Percentiles rank a stretch among this genome's conserved stretches.
phyloP scores from a whole-genome alignment of 108 stramenopile genomes.

The Pseudonitzschia delicatissima region DNA sequence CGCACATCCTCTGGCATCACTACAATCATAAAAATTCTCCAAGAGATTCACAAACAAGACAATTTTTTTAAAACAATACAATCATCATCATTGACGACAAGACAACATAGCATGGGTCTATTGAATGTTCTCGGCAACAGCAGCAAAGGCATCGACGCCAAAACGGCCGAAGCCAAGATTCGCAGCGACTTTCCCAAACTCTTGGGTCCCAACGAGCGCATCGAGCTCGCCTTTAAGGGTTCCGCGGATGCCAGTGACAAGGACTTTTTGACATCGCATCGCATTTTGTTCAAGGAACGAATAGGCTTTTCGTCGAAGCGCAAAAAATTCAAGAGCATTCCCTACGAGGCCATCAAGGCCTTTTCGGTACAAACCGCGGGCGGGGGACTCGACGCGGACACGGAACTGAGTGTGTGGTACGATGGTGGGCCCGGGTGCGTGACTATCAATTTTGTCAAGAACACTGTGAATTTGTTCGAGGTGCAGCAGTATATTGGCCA shows the following conservation, averaged over 20 bases:
- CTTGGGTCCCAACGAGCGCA: constrained; percentile 31
- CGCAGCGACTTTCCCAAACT: constrained; percentile 35
- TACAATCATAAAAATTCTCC: too few relatives aligned
- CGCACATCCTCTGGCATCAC: too few relatives aligned
- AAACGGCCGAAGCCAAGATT: constrained; percentile 36
- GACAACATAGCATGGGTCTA: too few relatives aligned
- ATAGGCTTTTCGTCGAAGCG: constrained; percentile 54
- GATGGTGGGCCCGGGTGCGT: constrained; percentile 32
- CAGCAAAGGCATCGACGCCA: constrained; percentile 41
- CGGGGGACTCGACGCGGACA: constrained; percentile 49
- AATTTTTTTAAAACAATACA: too few relatives aligned
- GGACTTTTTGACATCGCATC: constrained; percentile 47
- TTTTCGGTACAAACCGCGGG: constrained; percentile 75
- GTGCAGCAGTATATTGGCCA: constrained; percentile 56
- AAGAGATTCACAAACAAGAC: too few relatives aligned
- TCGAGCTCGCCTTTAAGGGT: constrained; percentile 53
- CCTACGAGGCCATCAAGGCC: constrained; percentile 57
- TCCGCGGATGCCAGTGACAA: constrained; percentile 17
- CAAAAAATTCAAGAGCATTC: constrained; percentile 53
- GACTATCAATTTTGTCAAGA: constrained; percentile 50
- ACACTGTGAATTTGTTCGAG: constrained; percentile 54
- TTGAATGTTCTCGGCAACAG: constrained; percentile 32
- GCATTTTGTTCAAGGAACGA: constrained; percentile 53
- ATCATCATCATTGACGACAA: too few relatives aligned
- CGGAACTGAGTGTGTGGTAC: constrained; percentile 55